phyloP scores from a whole-genome alignment of 371 early-diverging fungal species.

The Mucor saturninus region DNA sequence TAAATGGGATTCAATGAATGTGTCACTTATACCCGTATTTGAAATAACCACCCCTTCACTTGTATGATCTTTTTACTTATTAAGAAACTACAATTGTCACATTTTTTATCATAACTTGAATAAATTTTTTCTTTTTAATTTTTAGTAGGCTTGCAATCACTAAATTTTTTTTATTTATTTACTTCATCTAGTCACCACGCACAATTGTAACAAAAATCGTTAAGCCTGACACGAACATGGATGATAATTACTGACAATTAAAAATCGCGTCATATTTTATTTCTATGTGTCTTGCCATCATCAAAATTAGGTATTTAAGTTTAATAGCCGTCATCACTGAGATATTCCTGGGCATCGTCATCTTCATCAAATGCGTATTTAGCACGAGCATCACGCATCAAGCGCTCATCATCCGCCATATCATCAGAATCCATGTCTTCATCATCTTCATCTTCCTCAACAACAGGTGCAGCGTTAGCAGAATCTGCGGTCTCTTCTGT shows the following conservation, averaged over 20 bases:
- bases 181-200: no score
- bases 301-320: background rate
- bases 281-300: no score
- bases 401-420: slow-evolving; percentile 50
- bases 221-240: no score
- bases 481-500: slow-evolving; percentile 18
- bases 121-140: no score
- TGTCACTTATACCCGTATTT: slow-evolving; percentile 4
- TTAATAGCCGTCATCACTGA: slow-evolving; percentile 34
- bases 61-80: background rate
- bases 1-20: background rate
- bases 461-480: slow-evolving; percentile 26
- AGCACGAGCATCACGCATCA: slow-evolving; percentile 36
- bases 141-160: no score
- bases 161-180: no score
- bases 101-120: no score
- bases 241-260: no score
- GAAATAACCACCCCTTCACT: background rate
- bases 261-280: no score
- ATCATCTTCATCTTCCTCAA: slow-evolving; percentile 53
- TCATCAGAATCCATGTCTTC: slow-evolving; percentile 50
- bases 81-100: no score
- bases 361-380: slow-evolving; percentile 41
- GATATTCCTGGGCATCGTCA: slow-evolving; percentile 27
- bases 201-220: no score